Base-by-base conservation (phyloP, 2,329 filamentous ascomycete species). In the Cladosporium sp. region DNA sequence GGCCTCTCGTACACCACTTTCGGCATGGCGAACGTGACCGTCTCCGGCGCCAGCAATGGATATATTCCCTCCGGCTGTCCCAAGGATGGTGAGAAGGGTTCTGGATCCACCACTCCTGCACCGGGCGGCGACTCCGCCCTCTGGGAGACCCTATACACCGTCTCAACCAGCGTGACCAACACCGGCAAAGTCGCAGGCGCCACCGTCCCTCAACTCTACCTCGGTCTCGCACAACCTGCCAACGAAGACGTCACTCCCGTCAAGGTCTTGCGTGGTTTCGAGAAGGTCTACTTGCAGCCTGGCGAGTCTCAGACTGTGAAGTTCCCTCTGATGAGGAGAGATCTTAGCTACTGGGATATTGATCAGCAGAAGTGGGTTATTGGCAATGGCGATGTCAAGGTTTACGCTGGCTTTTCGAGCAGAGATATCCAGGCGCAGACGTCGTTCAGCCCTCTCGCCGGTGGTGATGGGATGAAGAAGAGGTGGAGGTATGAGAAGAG, bases 11-110 rank as follows among this genome's bases (percentile, higher is more conserved):
- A 70, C 63, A 66, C 67, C 3, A 67, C 63, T 1, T 70, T 69
- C 63, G 44, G 48, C 32, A 42, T 67, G 24, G 47, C 50, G 51
- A 58, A 64, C 50, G 39, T 62, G 10, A 65, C 76, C 64, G 97
- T 81, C 77, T 97, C 95, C 1, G 94, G 97, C 61, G 97, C 94
- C 4, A 94, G 94, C 86, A 97, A 97, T 65, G 95, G 94, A 69
- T 15, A 79, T 76, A 47, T 73, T 91, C 0, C 76, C 80, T 53
- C 88, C 87, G 65, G 90, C 87, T 70, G 81, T 91, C 56, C 91
- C 6, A 24, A 37, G 8, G 19, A 35, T 5, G n/a, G 45, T 72
- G 40, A 48, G 2, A 48, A 3, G 9, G 10, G 15, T 15, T 25
- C 52, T 20, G 13, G 28, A 7, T 47, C 52, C 2, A n/a, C 25